These are phyloP conservation scores for Neurospora crassa DNA, from an alignment of 2,329 filamentous ascomycete species.

Conservation along the genomic window DNA sequence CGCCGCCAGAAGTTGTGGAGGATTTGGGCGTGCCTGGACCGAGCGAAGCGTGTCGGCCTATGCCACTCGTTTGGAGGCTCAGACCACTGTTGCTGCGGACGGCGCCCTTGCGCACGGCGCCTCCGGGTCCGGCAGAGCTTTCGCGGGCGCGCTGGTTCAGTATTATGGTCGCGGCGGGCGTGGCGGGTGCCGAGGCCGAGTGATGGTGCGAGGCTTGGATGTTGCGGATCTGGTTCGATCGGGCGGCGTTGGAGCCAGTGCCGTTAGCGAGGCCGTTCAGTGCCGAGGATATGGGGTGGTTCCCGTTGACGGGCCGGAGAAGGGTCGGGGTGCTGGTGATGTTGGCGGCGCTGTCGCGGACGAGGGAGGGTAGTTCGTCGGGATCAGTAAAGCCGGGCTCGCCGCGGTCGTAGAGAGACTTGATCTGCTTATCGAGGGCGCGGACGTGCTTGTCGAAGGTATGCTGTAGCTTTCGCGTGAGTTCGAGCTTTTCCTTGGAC, in stretches of 20 bases:
- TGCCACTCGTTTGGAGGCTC: constrained; percentile 40
- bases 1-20: constrained; percentile 18
- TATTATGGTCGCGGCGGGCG: constrained; percentile 51
- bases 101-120: constrained; percentile 39
- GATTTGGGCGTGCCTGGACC: constrained; percentile 54
- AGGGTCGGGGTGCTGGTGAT: constrained; percentile 26
- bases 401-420: constrained; percentile 48
- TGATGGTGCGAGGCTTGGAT: constrained; percentile 38
- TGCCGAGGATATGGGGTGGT: constrained; percentile 27
- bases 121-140: constrained; percentile 46
- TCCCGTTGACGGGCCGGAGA: constrained; percentile 34
- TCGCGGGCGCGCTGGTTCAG: constrained; percentile 43
- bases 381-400: constrained; percentile 54
- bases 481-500: constrained; percentile 63
- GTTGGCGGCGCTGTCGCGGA: constrained; percentile 49
- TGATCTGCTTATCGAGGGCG: constrained; percentile 54
- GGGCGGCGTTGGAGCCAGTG: constrained; percentile 27
- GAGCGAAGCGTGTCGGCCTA: constrained; percentile 53
- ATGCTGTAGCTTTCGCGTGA: constrained; percentile 54
- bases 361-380: constrained; percentile 52
- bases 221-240: constrained; percentile 37
- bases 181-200: constrained; percentile 48
- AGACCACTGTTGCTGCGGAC: constrained; percentile 39
- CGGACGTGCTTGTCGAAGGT: constrained; percentile 54
- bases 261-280: constrained; percentile 29